A percentile compares a stretch with the other conserved stretches of the same genome.
Conservation (phyloP, 345 rosid species). For the Gossypium longicalyx region DNA sequence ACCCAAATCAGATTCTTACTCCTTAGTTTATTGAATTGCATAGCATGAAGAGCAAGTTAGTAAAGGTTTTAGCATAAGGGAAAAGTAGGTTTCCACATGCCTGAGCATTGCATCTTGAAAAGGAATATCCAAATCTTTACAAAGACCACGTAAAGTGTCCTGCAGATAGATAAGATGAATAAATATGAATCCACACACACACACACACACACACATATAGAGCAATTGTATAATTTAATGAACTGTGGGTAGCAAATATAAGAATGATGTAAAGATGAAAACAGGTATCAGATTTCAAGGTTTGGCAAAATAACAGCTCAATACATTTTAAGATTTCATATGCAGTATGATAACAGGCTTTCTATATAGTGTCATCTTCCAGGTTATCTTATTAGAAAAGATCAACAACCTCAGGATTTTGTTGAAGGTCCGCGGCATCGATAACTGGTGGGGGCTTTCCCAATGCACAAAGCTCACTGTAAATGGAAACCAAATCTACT, state of each 20-base stretch:
- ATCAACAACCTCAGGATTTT: conserved; percentile 68
- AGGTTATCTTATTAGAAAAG: conserved; percentile 8
- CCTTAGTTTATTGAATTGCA: background rate
- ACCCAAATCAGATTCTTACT: background rate
- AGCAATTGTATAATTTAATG: background rate
- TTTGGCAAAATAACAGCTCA: conserved; percentile 1
- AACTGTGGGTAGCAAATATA: background rate
- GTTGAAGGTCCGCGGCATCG: conserved; percentile 68
- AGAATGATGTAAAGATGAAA: background rate
- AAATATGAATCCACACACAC: background rate
- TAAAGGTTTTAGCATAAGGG: background rate
- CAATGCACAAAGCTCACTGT: conserved; percentile 59
- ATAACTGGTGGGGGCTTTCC: conserved; percentile 66
- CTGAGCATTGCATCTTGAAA: conserved; percentile 71
- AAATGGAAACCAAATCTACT: conserved; percentile 62
- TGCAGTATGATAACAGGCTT: conserved; percentile 3
- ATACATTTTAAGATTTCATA: background rate
- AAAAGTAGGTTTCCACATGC: conserved; percentile 28
- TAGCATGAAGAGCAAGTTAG: background rate
- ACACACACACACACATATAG: background rate
- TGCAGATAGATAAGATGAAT: conserved; percentile 26
- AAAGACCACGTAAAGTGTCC: conserved; percentile 71
- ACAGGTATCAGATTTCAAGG: background rate
- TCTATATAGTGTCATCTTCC: background rate
- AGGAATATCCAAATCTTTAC: conserved; percentile 71